Evolutionary conservation across 1,139 yeast species (phyloP).

Genomic region (Zygoascus sp.): DNA sequence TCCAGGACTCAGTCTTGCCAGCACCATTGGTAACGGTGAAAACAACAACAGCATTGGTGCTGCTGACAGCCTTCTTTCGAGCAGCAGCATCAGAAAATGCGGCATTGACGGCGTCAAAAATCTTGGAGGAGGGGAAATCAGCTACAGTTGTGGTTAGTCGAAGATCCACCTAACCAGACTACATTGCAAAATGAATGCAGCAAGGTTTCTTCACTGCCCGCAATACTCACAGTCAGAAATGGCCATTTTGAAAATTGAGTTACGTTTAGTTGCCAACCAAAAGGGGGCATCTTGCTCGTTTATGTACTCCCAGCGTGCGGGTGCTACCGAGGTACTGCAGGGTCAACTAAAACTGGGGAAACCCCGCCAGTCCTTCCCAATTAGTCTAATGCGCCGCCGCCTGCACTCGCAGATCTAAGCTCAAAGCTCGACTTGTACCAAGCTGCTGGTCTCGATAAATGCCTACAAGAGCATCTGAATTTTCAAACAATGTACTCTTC

Average conservation of each 20-base stretch:
- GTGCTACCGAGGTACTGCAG: constrained; percentile 1
- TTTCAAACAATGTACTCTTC: constrained; percentile 81
- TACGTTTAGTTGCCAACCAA: background rate
- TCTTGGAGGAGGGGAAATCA: constrained; percentile 39
- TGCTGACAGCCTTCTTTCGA: constrained; percentile 35
- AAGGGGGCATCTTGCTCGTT: background rate
- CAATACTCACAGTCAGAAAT: constrained; percentile 13
- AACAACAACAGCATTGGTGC: constrained; percentile 60
- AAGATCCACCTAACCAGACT: too few species aligned
- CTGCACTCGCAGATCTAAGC: constrained; percentile 26
- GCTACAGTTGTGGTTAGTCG: constrained; percentile 18
- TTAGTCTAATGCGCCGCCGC: background rate
- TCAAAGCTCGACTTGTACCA: constrained; percentile 69
- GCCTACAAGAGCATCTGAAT: constrained; percentile 88
- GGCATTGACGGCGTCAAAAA: constrained; percentile 37
- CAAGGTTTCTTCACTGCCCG: too few species aligned
- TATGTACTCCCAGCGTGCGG: constrained; percentile 6
- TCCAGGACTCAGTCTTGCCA: constrained; percentile 64
- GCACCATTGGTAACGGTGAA: constrained; percentile 67
- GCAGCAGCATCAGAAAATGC: constrained; percentile 32
- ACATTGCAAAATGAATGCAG: background rate
- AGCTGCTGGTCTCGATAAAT: constrained; percentile 80
- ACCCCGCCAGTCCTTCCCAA: background rate
- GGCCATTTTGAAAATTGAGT: constrained; percentile 7
- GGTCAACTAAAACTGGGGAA: constrained; percentile 3